Conservation (phyloP, 495 filamentous ascomycete genomes). For the Neurospora sp. region DNA sequence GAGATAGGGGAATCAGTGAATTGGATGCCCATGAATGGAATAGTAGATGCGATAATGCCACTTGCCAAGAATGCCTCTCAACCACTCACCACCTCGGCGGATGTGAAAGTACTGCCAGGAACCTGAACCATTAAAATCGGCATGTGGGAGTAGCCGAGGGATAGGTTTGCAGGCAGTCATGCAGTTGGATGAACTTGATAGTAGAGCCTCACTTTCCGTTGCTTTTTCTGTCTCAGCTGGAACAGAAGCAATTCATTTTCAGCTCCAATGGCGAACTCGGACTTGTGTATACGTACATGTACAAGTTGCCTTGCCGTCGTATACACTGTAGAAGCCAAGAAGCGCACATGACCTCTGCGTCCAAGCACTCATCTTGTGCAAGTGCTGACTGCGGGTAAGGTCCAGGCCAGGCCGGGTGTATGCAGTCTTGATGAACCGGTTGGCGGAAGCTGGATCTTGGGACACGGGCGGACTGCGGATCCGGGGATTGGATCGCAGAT, state of each 20-base stretch:
- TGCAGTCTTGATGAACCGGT: background rate
- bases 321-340: background rate
- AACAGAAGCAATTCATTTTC: background rate
- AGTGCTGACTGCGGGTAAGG: background rate
- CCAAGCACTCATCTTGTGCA: background rate
- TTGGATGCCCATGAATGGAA: background rate
- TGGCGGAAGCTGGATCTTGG: background rate
- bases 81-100: background rate
- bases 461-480: background rate
- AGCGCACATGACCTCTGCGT: background rate
- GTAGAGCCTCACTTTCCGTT: background rate
- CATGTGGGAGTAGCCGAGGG: background rate
- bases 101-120: background rate
- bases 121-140: background rate
- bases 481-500: background rate
- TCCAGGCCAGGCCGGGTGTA: background rate
- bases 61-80: background rate
- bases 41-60: background rate
- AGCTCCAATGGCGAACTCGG: background rate
- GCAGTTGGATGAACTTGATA: background rate
- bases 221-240: background rate
- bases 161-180: background rate
- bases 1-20: background rate
- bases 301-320: background rate
- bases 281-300: background rate